A percentile compares a stretch with the other conserved stretches of the same genome.
Conservation (phyloP, 2,329 filamentous ascomycete genomes). For the Talaromyces sp. region DNA sequence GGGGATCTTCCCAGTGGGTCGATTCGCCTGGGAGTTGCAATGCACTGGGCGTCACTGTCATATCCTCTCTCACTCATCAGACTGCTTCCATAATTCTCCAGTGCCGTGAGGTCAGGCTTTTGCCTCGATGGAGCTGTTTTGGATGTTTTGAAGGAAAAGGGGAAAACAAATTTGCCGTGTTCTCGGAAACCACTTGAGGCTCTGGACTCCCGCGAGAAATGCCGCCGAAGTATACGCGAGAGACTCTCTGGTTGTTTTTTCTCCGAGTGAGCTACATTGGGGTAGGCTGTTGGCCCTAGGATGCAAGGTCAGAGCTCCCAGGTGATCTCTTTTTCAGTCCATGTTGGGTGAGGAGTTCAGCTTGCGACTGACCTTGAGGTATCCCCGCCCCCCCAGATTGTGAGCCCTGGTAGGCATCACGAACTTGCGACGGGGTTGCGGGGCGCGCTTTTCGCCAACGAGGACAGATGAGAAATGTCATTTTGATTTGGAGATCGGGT, state of each 20-base stretch:
- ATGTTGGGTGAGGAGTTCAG: neutral
- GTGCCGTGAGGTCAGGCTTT: constrained; percentile 5
- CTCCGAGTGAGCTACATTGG: constrained; percentile 2
- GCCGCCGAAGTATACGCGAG: constrained; percentile 34
- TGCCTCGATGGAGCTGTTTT: constrained; percentile 5
- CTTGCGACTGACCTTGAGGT: constrained; percentile 17
- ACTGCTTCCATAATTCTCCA: constrained; percentile 34
- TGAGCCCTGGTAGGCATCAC: constrained; percentile 14
- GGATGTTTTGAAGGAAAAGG: constrained; percentile 22
- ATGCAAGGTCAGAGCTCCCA: neutral
- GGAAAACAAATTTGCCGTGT: constrained; percentile 19
- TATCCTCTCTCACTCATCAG: constrained; percentile 43
- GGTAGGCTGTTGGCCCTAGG: constrained; percentile 3
- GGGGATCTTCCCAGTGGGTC: constrained; percentile 11
- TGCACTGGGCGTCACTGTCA: constrained; percentile 46
- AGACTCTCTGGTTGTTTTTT: constrained; percentile 25
- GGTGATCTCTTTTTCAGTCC: neutral
- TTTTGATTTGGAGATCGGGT: constrained; percentile 5
- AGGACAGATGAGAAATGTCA: constrained; percentile 31
- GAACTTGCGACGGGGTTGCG: constrained; percentile 16
- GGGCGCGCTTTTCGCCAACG: constrained; percentile 25
- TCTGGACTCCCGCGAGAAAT: constrained; percentile 37
- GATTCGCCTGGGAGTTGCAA: constrained; percentile 36
- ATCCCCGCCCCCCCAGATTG: constrained; percentile 1
- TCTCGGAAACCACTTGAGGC: constrained; percentile 18